Percentiles rank a stretch among this genome's conserved stretches.
phyloP scores from a whole-genome alignment of 2,329 filamentous ascomycete species.

The Didymella lethalis region DNA sequence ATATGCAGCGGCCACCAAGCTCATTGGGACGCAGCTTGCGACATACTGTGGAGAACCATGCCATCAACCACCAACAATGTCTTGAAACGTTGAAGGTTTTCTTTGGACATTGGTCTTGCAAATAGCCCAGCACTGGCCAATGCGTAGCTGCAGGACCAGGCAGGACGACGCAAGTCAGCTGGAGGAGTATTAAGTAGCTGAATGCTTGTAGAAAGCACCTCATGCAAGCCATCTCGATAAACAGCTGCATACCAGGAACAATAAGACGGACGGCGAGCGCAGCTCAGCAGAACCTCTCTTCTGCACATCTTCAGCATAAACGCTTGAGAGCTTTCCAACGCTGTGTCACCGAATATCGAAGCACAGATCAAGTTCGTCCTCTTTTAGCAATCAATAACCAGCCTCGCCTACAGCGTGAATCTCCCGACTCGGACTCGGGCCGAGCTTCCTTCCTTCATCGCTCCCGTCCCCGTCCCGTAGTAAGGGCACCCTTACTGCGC shows the following conservation, averaged over 20 bases:
- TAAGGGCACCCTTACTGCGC: conserved; percentile 17
- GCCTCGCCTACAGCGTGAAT: conserved; percentile 17
- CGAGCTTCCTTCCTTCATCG: conserved; percentile 22
- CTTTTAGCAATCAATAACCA: conserved; percentile 19
- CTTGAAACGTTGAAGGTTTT: conserved; percentile 21
- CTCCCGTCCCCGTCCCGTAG: conserved; percentile 17
- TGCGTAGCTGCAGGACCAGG: conserved; percentile 3
- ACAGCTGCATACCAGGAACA: background rate
- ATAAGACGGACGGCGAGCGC: conserved; percentile 5
- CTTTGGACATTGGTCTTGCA: conserved; percentile 10
- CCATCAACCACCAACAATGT: conserved; percentile 12
- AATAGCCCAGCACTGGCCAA: conserved; percentile 7
- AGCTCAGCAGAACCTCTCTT: background rate
- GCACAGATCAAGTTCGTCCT: conserved; percentile 13
- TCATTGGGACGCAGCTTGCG: conserved; percentile 32
- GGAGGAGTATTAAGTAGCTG: background rate
- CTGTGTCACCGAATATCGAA: conserved; percentile 19
- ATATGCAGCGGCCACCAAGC: conserved; percentile 28
- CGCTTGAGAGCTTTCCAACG: conserved; percentile 3
- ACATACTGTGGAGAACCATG: conserved; percentile 25
- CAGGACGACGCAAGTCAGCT: conserved; percentile 3
- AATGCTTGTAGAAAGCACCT: background rate
- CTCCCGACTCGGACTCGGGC: conserved; percentile 23
- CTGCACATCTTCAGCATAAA: conserved; percentile 7
- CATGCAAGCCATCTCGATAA: conserved; percentile 1